Evolutionary conservation across 164 flowering plant species (phyloP).

Genomic region (Pachysandra terminalis): DNA sequence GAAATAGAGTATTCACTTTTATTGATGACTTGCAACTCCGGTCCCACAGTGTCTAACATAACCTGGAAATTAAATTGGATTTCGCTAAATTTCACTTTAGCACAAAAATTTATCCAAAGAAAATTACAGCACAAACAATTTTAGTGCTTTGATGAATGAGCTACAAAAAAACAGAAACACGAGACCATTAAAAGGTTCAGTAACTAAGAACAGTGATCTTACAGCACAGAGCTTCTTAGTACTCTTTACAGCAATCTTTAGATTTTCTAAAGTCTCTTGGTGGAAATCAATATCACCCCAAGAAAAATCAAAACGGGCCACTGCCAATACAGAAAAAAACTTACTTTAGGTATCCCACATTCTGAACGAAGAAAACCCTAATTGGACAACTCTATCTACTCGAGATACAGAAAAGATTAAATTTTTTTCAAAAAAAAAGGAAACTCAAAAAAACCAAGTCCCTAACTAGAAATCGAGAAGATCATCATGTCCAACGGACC

Average conservation of each 20-base stretch:
- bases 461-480: too few relatives aligned
- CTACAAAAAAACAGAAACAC: too few relatives aligned
- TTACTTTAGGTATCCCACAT: neutral
- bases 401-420: too few relatives aligned
- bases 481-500: neutral
- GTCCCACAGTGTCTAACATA: constrained; percentile 87
- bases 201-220: constrained; percentile 26
- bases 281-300: constrained; percentile 81
- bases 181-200: neutral
- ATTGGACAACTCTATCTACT: too few relatives aligned
- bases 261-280: constrained; percentile 80
- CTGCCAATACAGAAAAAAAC: constrained; percentile 31
- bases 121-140: too few relatives aligned
- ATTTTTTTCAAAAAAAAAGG: too few relatives aligned
- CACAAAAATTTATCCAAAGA: too few relatives aligned
- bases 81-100: too few relatives aligned
- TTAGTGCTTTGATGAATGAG: too few relatives aligned
- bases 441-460: neutral
- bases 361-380: neutral
- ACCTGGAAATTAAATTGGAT: too few relatives aligned
- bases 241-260: constrained; percentile 74
- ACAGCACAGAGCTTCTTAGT: constrained; percentile 95
- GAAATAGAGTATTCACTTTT: constrained; percentile 55
- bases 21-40: constrained; percentile 85
- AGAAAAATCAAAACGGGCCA: constrained; percentile 90